Conservation (phyloP, 2,329 filamentous ascomycete species). For the Hysterium pulicare region DNA sequence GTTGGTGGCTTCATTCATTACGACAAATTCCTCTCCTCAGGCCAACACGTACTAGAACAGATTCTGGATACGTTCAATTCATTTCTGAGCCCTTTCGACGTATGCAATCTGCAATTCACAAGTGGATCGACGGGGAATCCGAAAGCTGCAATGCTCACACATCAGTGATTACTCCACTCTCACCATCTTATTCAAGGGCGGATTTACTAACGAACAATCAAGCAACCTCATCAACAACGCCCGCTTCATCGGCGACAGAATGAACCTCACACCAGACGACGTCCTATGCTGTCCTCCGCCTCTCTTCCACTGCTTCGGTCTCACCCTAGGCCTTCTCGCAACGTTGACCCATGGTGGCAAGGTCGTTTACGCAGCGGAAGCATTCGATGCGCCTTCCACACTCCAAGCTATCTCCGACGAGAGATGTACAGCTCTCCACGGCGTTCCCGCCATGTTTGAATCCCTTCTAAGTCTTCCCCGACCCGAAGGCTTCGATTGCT, state of each 20-base stretch:
- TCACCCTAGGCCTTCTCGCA: slow-evolving; percentile 72
- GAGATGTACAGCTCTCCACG: slow-evolving; percentile 66
- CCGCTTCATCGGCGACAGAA: slow-evolving; percentile 60
- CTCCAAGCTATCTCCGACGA: slow-evolving; percentile 58
- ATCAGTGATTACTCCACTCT: slow-evolving; percentile 23
- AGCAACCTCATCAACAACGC: slow-evolving; percentile 41
- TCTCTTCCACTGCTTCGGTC: slow-evolving; percentile 81
- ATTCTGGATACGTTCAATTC: slow-evolving; percentile 34
- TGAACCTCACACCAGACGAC: slow-evolving; percentile 63
- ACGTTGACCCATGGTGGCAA: slow-evolving; percentile 71
- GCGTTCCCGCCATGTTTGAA: slow-evolving; percentile 83
- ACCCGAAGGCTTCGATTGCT: slow-evolving; percentile 40
- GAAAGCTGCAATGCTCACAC: slow-evolving; percentile 39
- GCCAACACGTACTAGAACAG: slow-evolving; percentile 27
- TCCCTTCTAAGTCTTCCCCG: slow-evolving; percentile 53
- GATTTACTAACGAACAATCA: neutral
- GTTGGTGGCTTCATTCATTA: slow-evolving; percentile 57
- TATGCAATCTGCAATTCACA: slow-evolving; percentile 38
- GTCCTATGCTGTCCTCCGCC: slow-evolving; percentile 78
- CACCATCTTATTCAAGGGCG: neutral
- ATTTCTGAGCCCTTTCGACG: slow-evolving; percentile 32
- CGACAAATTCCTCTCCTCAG: slow-evolving; percentile 49
- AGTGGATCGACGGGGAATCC: slow-evolving; percentile 38
- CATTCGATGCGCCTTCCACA: slow-evolving; percentile 66
- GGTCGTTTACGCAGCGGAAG: slow-evolving; percentile 72